Conservation (phyloP, 441 rosid species). For the Populus trichocarpa region DNA sequence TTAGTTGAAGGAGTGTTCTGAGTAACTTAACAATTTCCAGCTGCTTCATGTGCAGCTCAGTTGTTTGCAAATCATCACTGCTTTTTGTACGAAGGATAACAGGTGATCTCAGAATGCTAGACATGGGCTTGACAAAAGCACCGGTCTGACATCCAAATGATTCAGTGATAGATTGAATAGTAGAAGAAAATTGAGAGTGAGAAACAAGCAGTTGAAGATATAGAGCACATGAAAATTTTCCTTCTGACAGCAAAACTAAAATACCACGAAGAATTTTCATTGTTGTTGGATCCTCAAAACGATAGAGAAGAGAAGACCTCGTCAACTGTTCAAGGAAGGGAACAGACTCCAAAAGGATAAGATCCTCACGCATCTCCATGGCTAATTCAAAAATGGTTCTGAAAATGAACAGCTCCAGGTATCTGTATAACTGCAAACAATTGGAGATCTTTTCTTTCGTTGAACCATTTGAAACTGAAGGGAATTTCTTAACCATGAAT, state of each 20-base stretch:
- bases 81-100: constrained; percentile 28
- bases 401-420: constrained; percentile 69
- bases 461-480: constrained; percentile 29
- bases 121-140: constrained; percentile 58
- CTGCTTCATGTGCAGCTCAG: constrained; percentile 35
- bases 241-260: constrained; percentile 50
- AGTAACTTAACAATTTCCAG: constrained; percentile 75
- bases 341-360: constrained; percentile 53
- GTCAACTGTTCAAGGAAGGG: constrained; percentile 70
- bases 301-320: constrained; percentile 64
- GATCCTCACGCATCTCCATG: constrained; percentile 45
- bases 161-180: constrained; percentile 43
- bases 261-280: constrained; percentile 50
- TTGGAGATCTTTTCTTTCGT: constrained; percentile 23
- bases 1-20: constrained; percentile 47
- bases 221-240: constrained; percentile 44
- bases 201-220: constrained; percentile 75
- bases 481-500: constrained; percentile 52
- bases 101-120: constrained; percentile 71
- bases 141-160: constrained; percentile 44
- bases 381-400: constrained; percentile 52
- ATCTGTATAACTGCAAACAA: constrained; percentile 49
- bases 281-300: constrained; percentile 73
- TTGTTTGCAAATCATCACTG: constrained; percentile 30
- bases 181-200: constrained; percentile 79